These are phyloP conservation scores for Ustilago cynodontis DNA, from an alignment of 1,284 basidiomycete genomes.

Conservation along the genomic window DNA sequence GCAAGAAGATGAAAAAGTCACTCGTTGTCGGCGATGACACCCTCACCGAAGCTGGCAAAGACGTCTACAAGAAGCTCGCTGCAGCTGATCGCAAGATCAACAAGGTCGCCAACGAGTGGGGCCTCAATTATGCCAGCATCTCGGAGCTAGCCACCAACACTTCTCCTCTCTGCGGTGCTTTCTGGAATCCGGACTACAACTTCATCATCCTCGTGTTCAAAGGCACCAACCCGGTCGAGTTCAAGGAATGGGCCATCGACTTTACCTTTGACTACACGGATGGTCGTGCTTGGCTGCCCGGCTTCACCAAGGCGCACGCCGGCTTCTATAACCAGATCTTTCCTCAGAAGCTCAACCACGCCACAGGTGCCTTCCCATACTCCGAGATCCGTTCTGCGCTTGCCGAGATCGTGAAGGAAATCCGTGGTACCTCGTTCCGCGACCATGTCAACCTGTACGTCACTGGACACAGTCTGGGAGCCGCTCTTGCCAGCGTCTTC, in stretches of 20 bases:
- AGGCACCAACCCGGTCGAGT: slow-evolving; percentile 70
- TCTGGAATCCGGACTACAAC: slow-evolving; percentile 46
- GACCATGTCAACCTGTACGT: slow-evolving; percentile 50
- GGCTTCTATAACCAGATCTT: slow-evolving; percentile 57
- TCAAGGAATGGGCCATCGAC: slow-evolving; percentile 70
- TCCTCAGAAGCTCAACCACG: slow-evolving; percentile 35
- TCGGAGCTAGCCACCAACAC: slow-evolving; percentile 52
- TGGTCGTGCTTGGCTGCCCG: slow-evolving; percentile 46
- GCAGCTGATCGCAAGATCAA: slow-evolving; percentile 40
- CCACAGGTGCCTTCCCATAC: slow-evolving; percentile 40
- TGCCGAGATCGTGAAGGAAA: slow-evolving; percentile 34
- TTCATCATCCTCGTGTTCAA: slow-evolving; percentile 55
- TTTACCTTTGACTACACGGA: slow-evolving; percentile 60
- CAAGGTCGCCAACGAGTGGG: slow-evolving; percentile 44
- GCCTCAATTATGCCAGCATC: slow-evolving; percentile 47
- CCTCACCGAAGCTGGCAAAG: slow-evolving; percentile 29
- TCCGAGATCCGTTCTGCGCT: slow-evolving; percentile 38
- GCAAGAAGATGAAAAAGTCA: slow-evolving; percentile 24
- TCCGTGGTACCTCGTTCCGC: slow-evolving; percentile 19
- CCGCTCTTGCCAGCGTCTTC: slow-evolving; percentile 42
- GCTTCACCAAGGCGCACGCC: slow-evolving; percentile 45
- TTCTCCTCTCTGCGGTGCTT: slow-evolving; percentile 48
- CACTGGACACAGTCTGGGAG: slow-evolving; percentile 49
- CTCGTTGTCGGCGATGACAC: slow-evolving; percentile 7
- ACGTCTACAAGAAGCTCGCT: slow-evolving; percentile 23